phyloP scores from a whole-genome alignment of 176 grass and related monocot species.

The Secale cereale region DNA sequence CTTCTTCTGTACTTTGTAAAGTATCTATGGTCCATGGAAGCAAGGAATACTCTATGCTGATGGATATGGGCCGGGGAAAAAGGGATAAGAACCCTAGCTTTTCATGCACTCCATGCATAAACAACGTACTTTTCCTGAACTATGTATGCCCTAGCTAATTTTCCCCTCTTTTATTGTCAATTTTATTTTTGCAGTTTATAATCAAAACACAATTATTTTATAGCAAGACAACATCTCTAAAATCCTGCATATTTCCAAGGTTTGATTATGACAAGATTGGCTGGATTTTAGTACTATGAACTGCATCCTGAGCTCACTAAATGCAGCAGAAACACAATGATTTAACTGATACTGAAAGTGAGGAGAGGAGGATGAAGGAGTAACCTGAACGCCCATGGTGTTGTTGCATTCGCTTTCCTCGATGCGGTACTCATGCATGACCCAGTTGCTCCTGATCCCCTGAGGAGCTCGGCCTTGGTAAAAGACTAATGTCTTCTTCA shows the following conservation, averaged over 20 bases:
- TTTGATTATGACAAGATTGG: neutral
- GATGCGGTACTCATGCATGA: constrained; percentile 98
- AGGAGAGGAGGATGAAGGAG: constrained; percentile 11
- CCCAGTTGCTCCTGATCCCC: constrained; percentile 78
- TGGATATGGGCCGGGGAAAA: constrained; percentile 33
- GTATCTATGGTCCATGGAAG: constrained; percentile 58
- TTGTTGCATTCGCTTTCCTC: constrained; percentile 93
- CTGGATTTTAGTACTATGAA: constrained; percentile 3
- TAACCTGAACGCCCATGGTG: constrained; percentile 90
- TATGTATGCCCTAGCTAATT: constrained; percentile 17
- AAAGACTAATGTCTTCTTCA: constrained; percentile 99
- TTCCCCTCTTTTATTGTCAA: constrained; percentile 16
- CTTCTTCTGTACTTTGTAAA: constrained; percentile 57
- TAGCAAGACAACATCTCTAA: neutral
- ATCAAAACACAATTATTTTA: neutral
- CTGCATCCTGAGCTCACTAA: neutral
- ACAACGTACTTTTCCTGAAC: constrained; percentile 42
- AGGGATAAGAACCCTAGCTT: constrained; percentile 47
- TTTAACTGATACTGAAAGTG: constrained; percentile 6
- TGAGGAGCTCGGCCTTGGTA: constrained; percentile 92
- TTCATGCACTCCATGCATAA: constrained; percentile 98
- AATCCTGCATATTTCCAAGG: neutral
- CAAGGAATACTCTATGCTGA: constrained; percentile 73
- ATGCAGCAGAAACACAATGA: constrained; percentile 12
- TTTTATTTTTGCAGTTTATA: constrained; percentile 1